These are phyloP conservation scores for Pyricularia sp. DNA, from an alignment of 2,329 filamentous ascomycete species.

Conservation along the genomic window DNA sequence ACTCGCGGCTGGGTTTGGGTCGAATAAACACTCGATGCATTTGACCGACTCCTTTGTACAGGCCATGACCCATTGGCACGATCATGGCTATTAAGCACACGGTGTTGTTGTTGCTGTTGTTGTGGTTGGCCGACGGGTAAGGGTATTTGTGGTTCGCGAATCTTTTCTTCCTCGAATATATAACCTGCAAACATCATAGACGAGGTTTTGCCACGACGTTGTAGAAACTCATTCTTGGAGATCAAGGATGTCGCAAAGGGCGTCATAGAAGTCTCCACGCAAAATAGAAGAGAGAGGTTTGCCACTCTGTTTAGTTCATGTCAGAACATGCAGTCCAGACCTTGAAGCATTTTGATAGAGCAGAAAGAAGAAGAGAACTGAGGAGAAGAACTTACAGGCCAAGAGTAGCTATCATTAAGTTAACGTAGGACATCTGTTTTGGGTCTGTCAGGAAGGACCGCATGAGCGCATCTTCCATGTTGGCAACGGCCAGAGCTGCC, in stretches of 20 bases:
- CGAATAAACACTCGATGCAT: background rate
- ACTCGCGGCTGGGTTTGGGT: background rate
- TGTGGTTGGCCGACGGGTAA: background rate
- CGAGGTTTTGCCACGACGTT: background rate
- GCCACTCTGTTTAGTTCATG: background rate
- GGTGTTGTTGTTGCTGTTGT: background rate
- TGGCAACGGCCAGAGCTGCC: constrained; percentile 18
- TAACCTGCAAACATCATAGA: background rate
- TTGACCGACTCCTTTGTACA: background rate
- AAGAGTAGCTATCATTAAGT: constrained; percentile 19
- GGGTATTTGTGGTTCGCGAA: background rate
- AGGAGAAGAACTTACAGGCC: constrained; percentile 17
- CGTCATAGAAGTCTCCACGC: constrained; percentile 2
- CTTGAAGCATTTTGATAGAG: too few relatives aligned
- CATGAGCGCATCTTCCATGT: constrained; percentile 7
- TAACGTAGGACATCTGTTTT: constrained; percentile 18
- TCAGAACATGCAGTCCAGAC: background rate
- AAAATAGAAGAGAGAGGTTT: background rate
- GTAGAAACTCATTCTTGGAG: constrained; percentile 1
- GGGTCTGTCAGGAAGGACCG: constrained; percentile 11
- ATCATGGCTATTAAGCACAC: background rate
- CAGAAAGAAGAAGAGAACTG: background rate
- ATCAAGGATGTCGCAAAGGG: constrained; percentile 3
- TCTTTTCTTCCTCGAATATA: background rate
- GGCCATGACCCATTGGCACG: constrained; percentile 1